A percentile compares a stretch with the other conserved stretches of the same genome.
phyloP scores from a whole-genome alignment of 352 stramenopile species.

The Plasmopara viticola region DNA sequence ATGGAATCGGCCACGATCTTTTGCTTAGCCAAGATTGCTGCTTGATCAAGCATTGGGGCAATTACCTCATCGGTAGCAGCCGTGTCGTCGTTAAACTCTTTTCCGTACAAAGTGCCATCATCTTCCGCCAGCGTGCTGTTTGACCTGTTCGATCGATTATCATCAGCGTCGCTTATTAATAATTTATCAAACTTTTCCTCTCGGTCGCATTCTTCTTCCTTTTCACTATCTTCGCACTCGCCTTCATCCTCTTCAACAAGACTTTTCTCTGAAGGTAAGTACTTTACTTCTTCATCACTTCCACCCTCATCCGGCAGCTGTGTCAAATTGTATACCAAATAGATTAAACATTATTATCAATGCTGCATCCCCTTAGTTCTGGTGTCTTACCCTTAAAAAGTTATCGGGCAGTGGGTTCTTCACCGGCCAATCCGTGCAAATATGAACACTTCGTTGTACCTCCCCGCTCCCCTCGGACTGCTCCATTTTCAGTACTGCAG shows the following conservation, averaged over 20 bases:
- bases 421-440: slow-evolving; percentile 30
- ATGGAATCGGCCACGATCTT: slow-evolving; percentile 79
- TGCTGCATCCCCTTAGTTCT: background rate
- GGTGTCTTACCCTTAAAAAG: slow-evolving; percentile 53
- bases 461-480: slow-evolving; percentile 26
- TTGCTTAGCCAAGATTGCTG: slow-evolving; percentile 51
- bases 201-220: slow-evolving; percentile 44
- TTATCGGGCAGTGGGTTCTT: slow-evolving; percentile 76
- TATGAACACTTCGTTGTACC: slow-evolving; percentile 1
- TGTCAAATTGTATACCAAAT: background rate
- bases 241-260: slow-evolving; percentile 35
- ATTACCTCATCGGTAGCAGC: slow-evolving; percentile 50
- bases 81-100: slow-evolving; percentile 57
- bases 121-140: slow-evolving; percentile 63
- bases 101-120: slow-evolving; percentile 77
- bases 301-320: slow-evolving; percentile 51
- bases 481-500: slow-evolving; percentile 73
- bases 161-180: slow-evolving; percentile 15
- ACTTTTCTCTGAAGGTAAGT: slow-evolving; percentile 18
- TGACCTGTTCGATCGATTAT: slow-evolving; percentile 53
- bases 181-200: slow-evolving; percentile 9
- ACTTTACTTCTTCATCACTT: slow-evolving; percentile 6
- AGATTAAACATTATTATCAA: background rate
- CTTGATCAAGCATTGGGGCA: slow-evolving; percentile 46
- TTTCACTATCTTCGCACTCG: slow-evolving; percentile 45